These are phyloP conservation scores for Populus tremula DNA, from an alignment of 345 rosid genomes.

Conservation along the genomic window DNA sequence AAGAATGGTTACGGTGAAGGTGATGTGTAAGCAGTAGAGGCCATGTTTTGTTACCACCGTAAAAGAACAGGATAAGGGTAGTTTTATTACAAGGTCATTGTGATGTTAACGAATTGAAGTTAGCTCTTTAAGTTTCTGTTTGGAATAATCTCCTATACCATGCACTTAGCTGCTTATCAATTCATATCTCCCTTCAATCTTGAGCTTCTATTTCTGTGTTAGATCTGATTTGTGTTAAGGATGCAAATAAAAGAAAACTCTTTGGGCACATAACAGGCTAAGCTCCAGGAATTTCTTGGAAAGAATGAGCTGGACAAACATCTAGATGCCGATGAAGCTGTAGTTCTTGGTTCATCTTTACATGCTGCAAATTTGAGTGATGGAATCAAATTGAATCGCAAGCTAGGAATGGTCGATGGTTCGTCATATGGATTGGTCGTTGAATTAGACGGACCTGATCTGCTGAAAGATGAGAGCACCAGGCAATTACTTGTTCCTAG, in stretches of 20 bases:
- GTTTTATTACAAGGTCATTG: neutral
- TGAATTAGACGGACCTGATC: slow-evolving; percentile 76
- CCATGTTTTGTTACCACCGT: neutral
- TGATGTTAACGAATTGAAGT: neutral
- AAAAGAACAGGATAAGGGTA: neutral
- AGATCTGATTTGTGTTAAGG: slow-evolving; percentile 3
- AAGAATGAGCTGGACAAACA: slow-evolving; percentile 89
- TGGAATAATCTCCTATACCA: neutral
- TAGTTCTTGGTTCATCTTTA: slow-evolving; percentile 89
- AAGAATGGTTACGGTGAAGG: neutral
- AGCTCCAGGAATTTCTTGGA: slow-evolving; percentile 87
- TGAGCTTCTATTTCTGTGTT: neutral
- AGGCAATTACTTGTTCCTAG: slow-evolving; percentile 77
- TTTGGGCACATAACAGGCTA: slow-evolving; percentile 51
- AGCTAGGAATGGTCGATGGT: slow-evolving; percentile 94
- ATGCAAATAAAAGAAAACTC: neutral
- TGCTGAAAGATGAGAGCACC: slow-evolving; percentile 61
- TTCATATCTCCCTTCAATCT: neutral
- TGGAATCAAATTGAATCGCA: slow-evolving; percentile 93
- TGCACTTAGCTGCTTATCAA: neutral
- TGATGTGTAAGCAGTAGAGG: neutral
- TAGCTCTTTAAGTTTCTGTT: neutral
- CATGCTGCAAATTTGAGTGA: slow-evolving; percentile 98
- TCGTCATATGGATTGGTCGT: slow-evolving; percentile 72
- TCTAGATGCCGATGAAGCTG: slow-evolving; percentile 99